Conservation (phyloP, 306 rosid species). For the Trifolium fragiferum region DNA sequence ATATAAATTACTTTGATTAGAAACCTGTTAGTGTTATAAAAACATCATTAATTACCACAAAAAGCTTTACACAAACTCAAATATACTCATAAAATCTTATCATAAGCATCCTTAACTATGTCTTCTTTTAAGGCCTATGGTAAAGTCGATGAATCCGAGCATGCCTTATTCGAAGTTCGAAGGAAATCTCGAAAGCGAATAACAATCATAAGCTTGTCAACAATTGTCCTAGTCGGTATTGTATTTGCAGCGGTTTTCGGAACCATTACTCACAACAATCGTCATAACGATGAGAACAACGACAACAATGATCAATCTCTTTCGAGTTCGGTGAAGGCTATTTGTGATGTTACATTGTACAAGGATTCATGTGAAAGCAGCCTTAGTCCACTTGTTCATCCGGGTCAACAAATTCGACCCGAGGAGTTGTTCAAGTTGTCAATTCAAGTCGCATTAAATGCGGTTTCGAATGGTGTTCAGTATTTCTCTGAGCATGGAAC, state of each 20-base stretch:
- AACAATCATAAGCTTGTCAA: constrained; percentile 55
- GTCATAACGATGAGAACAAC: not conserved
- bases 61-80: not conserved
- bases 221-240: constrained; percentile 57
- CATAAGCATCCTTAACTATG: constrained; percentile 39
- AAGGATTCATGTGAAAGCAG: constrained; percentile 54
- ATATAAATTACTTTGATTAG: constrained; percentile 7
- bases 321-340: constrained; percentile 54
- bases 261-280: constrained; percentile 32
- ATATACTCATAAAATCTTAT: not conserved
- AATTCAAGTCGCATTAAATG: constrained; percentile 52
- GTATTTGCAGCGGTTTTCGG: constrained; percentile 61
- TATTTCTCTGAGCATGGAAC: constrained; percentile 48
- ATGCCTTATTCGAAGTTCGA: constrained; percentile 48
- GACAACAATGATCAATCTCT: constrained; percentile 6
- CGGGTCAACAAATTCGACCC: constrained; percentile 53
- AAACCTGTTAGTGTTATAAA: constrained; percentile 4
- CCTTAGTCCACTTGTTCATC: constrained; percentile 48
- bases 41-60: not conserved
- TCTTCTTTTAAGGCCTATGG: constrained; percentile 54
- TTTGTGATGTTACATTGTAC: constrained; percentile 73
- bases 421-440: constrained; percentile 56
- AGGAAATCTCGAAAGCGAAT: constrained; percentile 57
- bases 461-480: constrained; percentile 41
- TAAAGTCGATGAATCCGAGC: constrained; percentile 60